A percentile compares a stretch with the other conserved stretches of the same genome.
Evolutionary conservation across 352 stramenopile genomes (phyloP).

Genomic region (Phytophthora multivora): DNA sequence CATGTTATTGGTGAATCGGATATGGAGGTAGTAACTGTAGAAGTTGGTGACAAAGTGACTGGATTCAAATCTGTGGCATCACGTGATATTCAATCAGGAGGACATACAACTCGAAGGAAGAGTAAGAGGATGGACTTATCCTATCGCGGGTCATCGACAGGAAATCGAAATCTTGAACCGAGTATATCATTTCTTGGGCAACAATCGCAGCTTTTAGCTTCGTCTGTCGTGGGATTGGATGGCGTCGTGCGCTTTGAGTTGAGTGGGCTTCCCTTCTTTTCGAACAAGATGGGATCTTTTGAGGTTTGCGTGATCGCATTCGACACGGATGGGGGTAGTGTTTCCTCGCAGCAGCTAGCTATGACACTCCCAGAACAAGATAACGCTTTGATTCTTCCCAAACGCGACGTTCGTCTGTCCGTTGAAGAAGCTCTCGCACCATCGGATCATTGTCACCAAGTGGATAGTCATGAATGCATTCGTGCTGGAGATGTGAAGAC

Average conservation of each 20-base stretch:
- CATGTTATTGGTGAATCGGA: slow-evolving; percentile 46
- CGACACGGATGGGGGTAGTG: slow-evolving; percentile 24
- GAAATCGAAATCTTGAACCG: background rate
- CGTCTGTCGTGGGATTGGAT: slow-evolving; percentile 17
- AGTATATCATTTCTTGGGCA: slow-evolving; percentile 42
- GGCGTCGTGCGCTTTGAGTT: slow-evolving; percentile 26
- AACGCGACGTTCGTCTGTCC: slow-evolving; percentile 38
- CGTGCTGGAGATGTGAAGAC: slow-evolving; percentile 22
- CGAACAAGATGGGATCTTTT: slow-evolving; percentile 27
- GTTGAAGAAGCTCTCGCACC: slow-evolving; percentile 26
- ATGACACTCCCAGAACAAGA: slow-evolving; percentile 16
- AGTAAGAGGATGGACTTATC: no score
- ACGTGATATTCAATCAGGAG: slow-evolving; percentile 13
- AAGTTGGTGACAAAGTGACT: slow-evolving; percentile 41
- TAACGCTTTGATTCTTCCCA: slow-evolving; percentile 11
- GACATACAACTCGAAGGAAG: background rate
- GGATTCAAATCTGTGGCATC: slow-evolving; percentile 28
- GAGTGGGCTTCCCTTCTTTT: slow-evolving; percentile 18
- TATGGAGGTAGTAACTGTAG: slow-evolving; percentile 52
- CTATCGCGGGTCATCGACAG: background rate
- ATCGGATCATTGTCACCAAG: slow-evolving; percentile 45
- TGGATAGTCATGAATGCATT: slow-evolving; percentile 39
- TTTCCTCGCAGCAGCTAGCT: slow-evolving; percentile 29
- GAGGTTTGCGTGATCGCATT: slow-evolving; percentile 43
- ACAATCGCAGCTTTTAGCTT: slow-evolving; percentile 28